Evolutionary conservation across 2,329 filamentous ascomycete genomes (phyloP).

Genomic region (Fusarium annulatum): DNA sequence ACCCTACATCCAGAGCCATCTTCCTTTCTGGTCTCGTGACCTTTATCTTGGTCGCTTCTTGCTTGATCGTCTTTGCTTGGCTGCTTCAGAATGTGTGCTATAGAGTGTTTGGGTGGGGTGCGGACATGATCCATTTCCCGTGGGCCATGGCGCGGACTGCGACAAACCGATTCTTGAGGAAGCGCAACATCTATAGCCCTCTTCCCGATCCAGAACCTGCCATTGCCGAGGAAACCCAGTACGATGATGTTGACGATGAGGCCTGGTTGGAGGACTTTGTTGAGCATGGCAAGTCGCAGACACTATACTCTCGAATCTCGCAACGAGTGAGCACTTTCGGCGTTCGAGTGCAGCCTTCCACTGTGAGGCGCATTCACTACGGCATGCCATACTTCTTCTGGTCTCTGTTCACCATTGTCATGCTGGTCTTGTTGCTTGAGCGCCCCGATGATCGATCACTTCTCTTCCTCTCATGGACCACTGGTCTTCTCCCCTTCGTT

Average conservation of each 20-base stretch:
- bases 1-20: constrained; percentile 47
- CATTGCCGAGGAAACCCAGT: background rate
- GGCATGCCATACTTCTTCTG: constrained; percentile 39
- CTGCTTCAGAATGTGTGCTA: constrained; percentile 44
- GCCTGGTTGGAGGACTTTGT: background rate
- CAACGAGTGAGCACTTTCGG: constrained; percentile 10
- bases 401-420: constrained; percentile 35
- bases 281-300: constrained; percentile 7
- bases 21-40: constrained; percentile 51
- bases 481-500: constrained; percentile 48
- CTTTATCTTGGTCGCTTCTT: constrained; percentile 34
- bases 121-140: constrained; percentile 47
- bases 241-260: constrained; percentile 16
- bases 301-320: background rate
- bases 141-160: constrained; percentile 22
- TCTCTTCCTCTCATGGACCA: constrained; percentile 51
- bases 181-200: constrained; percentile 10
- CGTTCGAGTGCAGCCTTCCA: constrained; percentile 6
- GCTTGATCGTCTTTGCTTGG: constrained; percentile 34
- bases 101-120: constrained; percentile 41
- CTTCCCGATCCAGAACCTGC: constrained; percentile 21
- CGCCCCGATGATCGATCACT: constrained; percentile 48
- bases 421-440: constrained; percentile 37
- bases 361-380: constrained; percentile 7
- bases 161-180: constrained; percentile 18